Evolutionary conservation across 2,329 filamentous ascomycete species (phyloP), one percentile per base, ranked within the genome.

Genomic region (Verticillium alfalfae): DNA sequence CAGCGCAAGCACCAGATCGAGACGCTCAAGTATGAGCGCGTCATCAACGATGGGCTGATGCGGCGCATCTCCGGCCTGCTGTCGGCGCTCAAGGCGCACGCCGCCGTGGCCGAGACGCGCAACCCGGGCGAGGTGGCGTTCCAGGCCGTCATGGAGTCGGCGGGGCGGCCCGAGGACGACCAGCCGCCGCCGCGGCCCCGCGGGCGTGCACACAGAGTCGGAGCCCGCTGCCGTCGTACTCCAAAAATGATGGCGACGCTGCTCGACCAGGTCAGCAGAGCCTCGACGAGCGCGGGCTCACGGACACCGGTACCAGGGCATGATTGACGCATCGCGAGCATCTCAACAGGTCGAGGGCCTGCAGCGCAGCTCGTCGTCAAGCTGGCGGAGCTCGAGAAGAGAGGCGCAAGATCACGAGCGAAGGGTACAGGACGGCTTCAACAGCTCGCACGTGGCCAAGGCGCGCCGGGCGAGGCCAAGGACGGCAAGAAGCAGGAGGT

Each of bases 211-310:
- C 71, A 82, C 84, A 52, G 83, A 92, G 60, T 87, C 89, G 68
- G 85, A 90, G 73, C n/a, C 87, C 83, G 70, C 86, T 91, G 68
- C 92, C 91, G 0, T 90, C 88, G 15, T 99, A 97, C 72, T 95
- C 92, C 45, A n/a, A 92, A 96, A 80, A 99, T 99, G 95, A 93
- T 99, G 90, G 91, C 91, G n/a, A 87, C 89, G n/a, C 77, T 99
- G 69, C 84, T 98, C 22, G 95, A 99, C 70, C 91, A 96, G 75
- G 93, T 98, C 52, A 97, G 97, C 70, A 86, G 76, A 87, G 91
- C 58, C 81, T 97, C 39, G 91, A 93, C 61, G 90, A 93, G 71
- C 90, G 90, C 75, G 87, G 89, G 64, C 79, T 84, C 0, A 79
- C 80, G 45, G 82, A 84, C 0, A 84, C 22, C 80, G 91, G 58